Evolutionary conservation across 2,329 filamentous ascomycete species (phyloP), one percentile per base, ranked within the genome.

Genomic region (Grosmannia penicillata): DNA sequence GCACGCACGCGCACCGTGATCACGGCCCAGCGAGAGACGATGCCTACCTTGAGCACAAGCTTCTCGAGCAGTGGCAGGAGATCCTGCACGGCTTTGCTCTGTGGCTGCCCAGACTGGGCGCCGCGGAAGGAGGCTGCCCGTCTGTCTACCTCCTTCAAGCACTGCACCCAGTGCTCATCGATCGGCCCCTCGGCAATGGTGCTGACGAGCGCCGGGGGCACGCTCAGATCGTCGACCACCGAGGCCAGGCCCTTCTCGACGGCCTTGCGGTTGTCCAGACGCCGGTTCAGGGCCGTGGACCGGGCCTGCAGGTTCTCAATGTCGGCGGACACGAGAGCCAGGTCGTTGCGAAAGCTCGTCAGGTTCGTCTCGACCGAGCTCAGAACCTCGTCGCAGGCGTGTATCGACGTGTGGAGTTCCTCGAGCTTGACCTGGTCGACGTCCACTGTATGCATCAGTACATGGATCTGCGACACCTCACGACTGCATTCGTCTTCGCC

Each of bases 281-380:
- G 78, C 26, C 82, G 75, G 49, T 85, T 95, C 42, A 98, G 60
- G 8, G 80, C 76, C 10, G 79, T 72, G 0, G 91, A 98, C 33
- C 91, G 76, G 37, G 80, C 78, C 60, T 98, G 91, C 29, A 98
- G 62, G 3, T 78, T 86, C 59, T 98, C 91, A 37, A 98, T 98
- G 55, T 98, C 91, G 7, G 86, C 80, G 2, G 91, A 95, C 11
- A 98, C 91, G 13, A 77, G 74, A 8, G 85, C 89, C 10, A 98
- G 72, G 56, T 98, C 93, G 43, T 86, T 82, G 54, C 93, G 86
- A 54, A 98, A 98, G 56, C 79, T 89, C 27, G 82, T 82, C 38
- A 98, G 68, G 55, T 95, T 96, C 24, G 75, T 78, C 61, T 98
- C 89, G 39, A 98, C 91, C 0, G 87, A 94, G 57, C 78, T 82